Conservation (phyloP, 768 basidiomycete genomes). For the Leccinum disarticulatum region DNA sequence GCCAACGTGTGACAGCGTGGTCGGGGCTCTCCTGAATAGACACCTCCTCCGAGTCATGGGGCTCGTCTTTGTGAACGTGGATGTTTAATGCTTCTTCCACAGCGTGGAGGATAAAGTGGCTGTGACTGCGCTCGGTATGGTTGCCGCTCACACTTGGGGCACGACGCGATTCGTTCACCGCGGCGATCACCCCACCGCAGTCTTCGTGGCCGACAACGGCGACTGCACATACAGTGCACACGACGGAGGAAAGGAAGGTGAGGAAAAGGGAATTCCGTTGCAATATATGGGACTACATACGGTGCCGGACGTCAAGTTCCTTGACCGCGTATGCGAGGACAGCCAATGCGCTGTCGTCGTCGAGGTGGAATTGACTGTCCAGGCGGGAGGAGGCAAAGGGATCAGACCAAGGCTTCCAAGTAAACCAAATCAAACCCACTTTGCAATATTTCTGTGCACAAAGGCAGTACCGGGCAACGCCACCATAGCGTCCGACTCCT, state of each 20-base stretch:
- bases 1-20: slow-evolving; percentile 66
- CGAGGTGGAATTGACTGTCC: slow-evolving; percentile 66
- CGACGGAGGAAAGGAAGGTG: slow-evolving; percentile 1
- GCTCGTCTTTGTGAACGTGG: slow-evolving; percentile 24
- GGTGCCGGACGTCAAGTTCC: slow-evolving; percentile 65
- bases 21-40: slow-evolving; percentile 27
- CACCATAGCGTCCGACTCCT: slow-evolving; percentile 70
- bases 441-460: slow-evolving; percentile 85
- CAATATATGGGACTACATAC: slow-evolving; percentile 41
- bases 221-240: slow-evolving; percentile 42
- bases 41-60: background rate
- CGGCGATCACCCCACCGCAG: slow-evolving; percentile 71
- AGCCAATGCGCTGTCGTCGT: slow-evolving; percentile 69
- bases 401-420: background rate
- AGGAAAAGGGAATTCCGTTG: background rate
- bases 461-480: slow-evolving; percentile 79
- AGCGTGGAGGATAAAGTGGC: slow-evolving; percentile 16
- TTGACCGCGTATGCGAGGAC: slow-evolving; percentile 75
- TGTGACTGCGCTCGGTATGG: slow-evolving; percentile 3
- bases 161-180: slow-evolving; percentile 11
- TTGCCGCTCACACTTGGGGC: slow-evolving; percentile 48
- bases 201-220: slow-evolving; percentile 78
- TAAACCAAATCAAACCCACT: slow-evolving; percentile 27
- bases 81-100: slow-evolving; percentile 3
- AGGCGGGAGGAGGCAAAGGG: slow-evolving; percentile 36